Conservation (phyloP, 1,139 yeast genomes). For the Saccharomyces hybrid region DNA sequence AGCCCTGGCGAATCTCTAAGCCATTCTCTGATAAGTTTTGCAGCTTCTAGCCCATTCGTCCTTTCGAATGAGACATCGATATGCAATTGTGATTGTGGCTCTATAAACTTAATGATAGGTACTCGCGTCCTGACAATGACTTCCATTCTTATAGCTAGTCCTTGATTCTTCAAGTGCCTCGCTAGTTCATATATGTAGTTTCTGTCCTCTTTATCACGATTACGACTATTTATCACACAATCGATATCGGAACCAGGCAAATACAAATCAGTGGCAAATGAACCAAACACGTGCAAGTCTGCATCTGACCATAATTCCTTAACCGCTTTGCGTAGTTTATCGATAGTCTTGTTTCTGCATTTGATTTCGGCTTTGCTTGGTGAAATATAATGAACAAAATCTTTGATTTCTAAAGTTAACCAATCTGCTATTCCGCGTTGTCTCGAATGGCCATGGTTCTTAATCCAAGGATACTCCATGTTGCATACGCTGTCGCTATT, state of each 20-base stretch:
- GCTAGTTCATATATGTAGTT: constrained; percentile 68
- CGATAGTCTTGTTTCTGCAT: constrained; percentile 60
- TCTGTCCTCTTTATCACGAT: constrained; percentile 60
- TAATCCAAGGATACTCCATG: constrained; percentile 68
- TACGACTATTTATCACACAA: constrained; percentile 70
- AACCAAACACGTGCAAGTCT: constrained; percentile 83
- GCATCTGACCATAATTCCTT: constrained; percentile 69
- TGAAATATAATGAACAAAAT: constrained; percentile 78
- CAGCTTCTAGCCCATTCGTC: constrained; percentile 79
- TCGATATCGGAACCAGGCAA: constrained; percentile 96
- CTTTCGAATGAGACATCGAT: constrained; percentile 91
- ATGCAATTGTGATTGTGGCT: constrained; percentile 60
- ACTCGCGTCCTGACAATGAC: constrained; percentile 90
- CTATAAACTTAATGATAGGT: constrained; percentile 90
- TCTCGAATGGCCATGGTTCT: constrained; percentile 63
- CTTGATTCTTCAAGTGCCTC: constrained; percentile 53
- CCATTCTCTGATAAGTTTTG: constrained; percentile 74
- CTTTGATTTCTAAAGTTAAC: constrained; percentile 80
- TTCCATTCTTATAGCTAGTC: constrained; percentile 66
- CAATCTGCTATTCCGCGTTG: constrained; percentile 77
- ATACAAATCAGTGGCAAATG: constrained; percentile 89
- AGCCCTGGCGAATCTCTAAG: constrained; percentile 65
- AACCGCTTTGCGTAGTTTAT: constrained; percentile 51
- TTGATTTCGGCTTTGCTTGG: constrained; percentile 73
- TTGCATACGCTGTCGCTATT: constrained; percentile 18